Evolutionary conservation across 1,284 basidiomycete genomes (phyloP).

Genomic region (Porphyrellus sp.): DNA sequence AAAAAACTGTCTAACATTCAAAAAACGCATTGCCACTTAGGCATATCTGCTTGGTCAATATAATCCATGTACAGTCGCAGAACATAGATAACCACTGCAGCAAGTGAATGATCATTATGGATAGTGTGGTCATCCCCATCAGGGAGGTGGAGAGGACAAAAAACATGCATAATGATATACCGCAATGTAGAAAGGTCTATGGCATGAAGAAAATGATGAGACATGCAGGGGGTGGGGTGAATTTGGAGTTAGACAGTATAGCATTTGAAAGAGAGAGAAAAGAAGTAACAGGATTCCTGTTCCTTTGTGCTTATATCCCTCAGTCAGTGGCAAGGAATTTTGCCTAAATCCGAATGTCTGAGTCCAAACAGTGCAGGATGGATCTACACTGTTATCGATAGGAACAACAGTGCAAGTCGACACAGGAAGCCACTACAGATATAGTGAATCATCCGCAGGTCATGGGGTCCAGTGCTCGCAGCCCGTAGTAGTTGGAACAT

Average conservation of each 20-base stretch:
- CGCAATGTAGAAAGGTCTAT: background rate
- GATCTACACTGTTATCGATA: background rate
- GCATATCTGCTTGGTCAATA: background rate
- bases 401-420: background rate
- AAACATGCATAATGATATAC: constrained; percentile 22
- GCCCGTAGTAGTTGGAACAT: too few relatives aligned
- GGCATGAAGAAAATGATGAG: background rate
- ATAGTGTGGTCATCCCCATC: constrained; percentile 12
- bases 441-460: too few relatives aligned
- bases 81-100: background rate
- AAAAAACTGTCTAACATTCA: constrained; percentile 23
- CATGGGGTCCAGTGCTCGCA: too few relatives aligned
- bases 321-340: background rate
- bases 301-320: too few relatives aligned
- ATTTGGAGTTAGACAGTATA: background rate
- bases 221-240: background rate
- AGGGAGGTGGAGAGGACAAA: constrained; percentile 19
- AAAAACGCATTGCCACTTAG: constrained; percentile 15
- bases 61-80: background rate
- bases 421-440: background rate
- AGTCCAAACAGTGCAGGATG: constrained; percentile 35
- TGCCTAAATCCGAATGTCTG: background rate
- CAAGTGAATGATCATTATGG: constrained; percentile 7
- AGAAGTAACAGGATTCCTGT: background rate
- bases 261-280: background rate